Base-by-base conservation (phyloP, 495 filamentous ascomycete species). In the Neurospora pannonica region DNA sequence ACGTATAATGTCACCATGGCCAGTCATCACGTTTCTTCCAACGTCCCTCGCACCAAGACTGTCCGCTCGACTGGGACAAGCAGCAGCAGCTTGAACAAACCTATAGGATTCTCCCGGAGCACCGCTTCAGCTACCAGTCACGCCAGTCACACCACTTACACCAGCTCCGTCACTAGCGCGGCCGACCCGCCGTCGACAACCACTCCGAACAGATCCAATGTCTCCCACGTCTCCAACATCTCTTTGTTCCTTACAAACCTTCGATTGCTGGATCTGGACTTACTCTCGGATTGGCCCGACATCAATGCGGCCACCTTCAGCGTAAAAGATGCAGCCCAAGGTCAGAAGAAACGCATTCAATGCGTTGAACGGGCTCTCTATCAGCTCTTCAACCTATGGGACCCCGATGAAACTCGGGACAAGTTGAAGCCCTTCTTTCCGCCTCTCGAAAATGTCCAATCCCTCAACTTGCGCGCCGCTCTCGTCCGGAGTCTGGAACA, bases 341-440 rank as follows among this genome's bases (percentile, higher is more conserved):
- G 91, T 67, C 92, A 94, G 81, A 92, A 93, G 83, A 90, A 90
- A 78, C 90, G 94, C 31, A 89, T 95, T 46, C 90, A 92, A 74
- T 87, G 89, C 73, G 88, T 93, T 38, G 94, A 97, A 84, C 97
- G 94, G 93, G 89, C 90, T 11, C 84, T 97, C 37, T 97, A 92
- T 79, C 89, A 92, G 38, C 86, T 97, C 40, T 96, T 95, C 79
- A 83, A 86, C 8, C 80, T 95, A n/a, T 97, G 92, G 92, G 93
- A 96, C 79, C 89, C 88, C 21, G 87, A 91, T 42, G 89, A 90
- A 71, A 87, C 93, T 34, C 87, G 90, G 76, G 90, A 91, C 90
- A 97, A 96, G 88, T 87, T 97, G 15, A 92, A 90, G 48, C 93
- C 94, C 0, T 97, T 95, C 85, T 97, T 94, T 80, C 94, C 94